Evolutionary conservation across 306 rosid species (phyloP), one percentile per base, ranked within the genome.

Genomic region (Lotus japonicus): DNA sequence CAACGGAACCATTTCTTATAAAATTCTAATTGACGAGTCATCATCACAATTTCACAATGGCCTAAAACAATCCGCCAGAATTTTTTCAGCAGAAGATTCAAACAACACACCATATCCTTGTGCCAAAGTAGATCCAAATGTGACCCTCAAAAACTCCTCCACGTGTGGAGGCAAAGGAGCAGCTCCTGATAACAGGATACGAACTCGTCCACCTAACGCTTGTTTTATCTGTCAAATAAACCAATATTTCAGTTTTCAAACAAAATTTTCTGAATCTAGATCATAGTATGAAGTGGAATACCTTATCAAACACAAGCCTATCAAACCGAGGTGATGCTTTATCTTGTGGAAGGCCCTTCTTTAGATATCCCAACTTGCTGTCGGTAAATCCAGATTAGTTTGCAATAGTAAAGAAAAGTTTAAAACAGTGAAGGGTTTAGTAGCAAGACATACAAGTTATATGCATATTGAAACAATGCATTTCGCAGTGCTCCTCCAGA

Each of bases 131-230:
- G 84, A 76, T 66, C 98, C 87, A 82, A 80, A 77, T 18, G 94
- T 80, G 78, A 94, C 94, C 83, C 98, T 83, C 19, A 94, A 64
- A 81, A 86, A 94, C 82, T 94, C 97, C 84, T 94, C 98, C 76
- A 94, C 96, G 9, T 88, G 89, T 73, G 66, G 65, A 14, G 97
- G 85, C 84, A 94, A 77, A 72, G 98, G 98, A 54, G 98, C 98
- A 70, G 98, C 98, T 14, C 98, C 98, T 3, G 97, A 88, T 72
- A 86, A 70, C 67, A 94, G 7, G 13, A 94, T 72, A 6, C 95
- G 96, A 73, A 90, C 83, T 73, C 84, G 79, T 53, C 97, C 98
- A 46, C 98, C 98, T 42, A 94, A 73, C 18, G 80, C 92, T 84
- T 80, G 92, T 75, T 83, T 94, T 66, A 84, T 85, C 98, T 94